A percentile compares a stretch with the other conserved stretches of the same genome.
phyloP scores from a whole-genome alignment of 192 early-diverging fungal genomes.

The Pecoramyces ruminantium region DNA sequence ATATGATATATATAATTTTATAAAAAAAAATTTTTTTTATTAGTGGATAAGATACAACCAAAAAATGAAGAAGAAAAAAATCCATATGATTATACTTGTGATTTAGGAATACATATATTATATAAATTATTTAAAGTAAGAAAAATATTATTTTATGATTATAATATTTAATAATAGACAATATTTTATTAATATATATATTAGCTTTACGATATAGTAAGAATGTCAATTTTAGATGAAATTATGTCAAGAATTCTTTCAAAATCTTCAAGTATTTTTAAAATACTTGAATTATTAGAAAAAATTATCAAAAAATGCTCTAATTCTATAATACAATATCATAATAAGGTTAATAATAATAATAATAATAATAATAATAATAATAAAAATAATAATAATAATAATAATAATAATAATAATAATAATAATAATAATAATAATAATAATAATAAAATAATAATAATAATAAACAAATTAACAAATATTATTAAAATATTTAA shows the following conservation, averaged over 20 bases:
- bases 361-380: no score
- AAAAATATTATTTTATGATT: no score
- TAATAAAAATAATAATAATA: no score
- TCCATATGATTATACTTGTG: neutral
- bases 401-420: no score
- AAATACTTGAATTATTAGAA: neutral
- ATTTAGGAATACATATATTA: neutral
- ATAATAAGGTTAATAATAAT: neutral
- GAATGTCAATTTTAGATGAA: neutral
- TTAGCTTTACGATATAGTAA: neutral
- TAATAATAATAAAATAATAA: no score
- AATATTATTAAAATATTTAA: neutral
- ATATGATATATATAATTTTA: no score
- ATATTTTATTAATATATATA: no score
- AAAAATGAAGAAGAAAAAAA: neutral
- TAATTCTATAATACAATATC: neutral
- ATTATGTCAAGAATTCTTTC: neutral
- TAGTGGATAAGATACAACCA: neutral
- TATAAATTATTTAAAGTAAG: neutral
- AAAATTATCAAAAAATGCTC: neutral
- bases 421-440: no score
- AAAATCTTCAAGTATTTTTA: neutral
- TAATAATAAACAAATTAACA: no score
- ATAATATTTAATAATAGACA: no score
- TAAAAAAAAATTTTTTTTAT: no score